These are phyloP conservation scores for Trametes cinnabarina DNA, from an alignment of 768 basidiomycete species.

Conservation along the genomic window DNA sequence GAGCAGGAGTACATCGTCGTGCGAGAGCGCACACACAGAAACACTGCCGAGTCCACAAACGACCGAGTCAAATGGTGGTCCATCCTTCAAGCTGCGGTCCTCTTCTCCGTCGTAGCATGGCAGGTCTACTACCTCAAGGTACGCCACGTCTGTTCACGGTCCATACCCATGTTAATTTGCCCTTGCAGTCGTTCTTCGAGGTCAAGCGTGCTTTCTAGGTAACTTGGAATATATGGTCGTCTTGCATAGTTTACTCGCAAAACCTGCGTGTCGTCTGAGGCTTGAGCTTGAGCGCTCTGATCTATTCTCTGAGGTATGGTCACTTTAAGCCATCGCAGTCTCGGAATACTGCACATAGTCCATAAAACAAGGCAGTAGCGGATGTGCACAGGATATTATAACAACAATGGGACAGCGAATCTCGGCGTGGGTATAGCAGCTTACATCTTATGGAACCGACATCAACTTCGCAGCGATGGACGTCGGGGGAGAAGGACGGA, in stretches of 20 bases:
- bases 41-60: conserved; percentile 93
- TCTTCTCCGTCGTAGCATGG: conserved; percentile 92
- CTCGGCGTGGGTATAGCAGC: conserved; percentile 17
- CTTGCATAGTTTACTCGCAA: conserved; percentile 16
- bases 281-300: too few species aligned
- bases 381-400: conserved; percentile 16
- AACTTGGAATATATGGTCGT: conserved; percentile 2
- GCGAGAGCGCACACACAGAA: conserved; percentile 86
- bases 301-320: background rate
- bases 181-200: conserved; percentile 77
- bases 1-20: conserved; percentile 99
- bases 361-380: conserved; percentile 3
- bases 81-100: conserved; percentile 80
- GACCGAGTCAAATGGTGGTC: conserved; percentile 99
- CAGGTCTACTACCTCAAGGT: conserved; percentile 97
- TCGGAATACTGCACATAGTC: background rate
- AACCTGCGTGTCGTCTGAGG: background rate
- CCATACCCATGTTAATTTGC: conserved; percentile 11
- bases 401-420: conserved; percentile 11
- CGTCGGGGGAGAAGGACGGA: background rate
- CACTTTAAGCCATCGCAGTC: background rate
- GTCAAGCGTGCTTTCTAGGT: conserved; percentile 82
- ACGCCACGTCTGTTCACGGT: conserved; percentile 14
- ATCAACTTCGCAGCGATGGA: too few species aligned
- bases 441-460: conserved; percentile 2